phyloP scores from a whole-genome alignment of 2,329 filamentous ascomycete genomes.

The Daldinia eschscholtzii region DNA sequence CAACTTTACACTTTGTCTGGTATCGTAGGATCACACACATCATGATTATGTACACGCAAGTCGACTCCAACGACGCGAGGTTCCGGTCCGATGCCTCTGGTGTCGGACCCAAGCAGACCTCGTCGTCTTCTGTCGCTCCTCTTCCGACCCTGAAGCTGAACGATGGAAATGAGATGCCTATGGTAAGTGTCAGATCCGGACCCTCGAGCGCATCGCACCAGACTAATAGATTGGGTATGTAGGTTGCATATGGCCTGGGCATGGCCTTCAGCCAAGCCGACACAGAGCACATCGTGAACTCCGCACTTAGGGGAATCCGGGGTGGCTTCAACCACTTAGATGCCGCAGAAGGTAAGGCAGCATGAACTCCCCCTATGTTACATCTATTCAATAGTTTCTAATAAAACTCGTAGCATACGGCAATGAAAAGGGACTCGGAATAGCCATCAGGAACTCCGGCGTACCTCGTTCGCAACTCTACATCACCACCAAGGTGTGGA shows the following conservation, averaged over 20 bases:
- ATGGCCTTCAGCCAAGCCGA: conserved; percentile 74
- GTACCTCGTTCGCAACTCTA: conserved; percentile 76
- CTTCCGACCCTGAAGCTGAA: conserved; percentile 75
- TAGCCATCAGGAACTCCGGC: conserved; percentile 75
- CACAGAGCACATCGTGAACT: conserved; percentile 65
- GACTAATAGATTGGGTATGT: conserved; percentile 21
- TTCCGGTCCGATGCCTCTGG: conserved; percentile 58
- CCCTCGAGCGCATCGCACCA: background rate
- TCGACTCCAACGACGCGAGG: conserved; percentile 59
- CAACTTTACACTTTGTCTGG: conserved; percentile 22
- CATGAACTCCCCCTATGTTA: background rate
- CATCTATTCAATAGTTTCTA: conserved; percentile 14
- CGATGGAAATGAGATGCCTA: conserved; percentile 78
- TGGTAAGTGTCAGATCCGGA: conserved; percentile 60
- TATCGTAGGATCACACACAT: background rate
- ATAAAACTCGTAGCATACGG: conserved; percentile 62
- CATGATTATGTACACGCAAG: conserved; percentile 40
- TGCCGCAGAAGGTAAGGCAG: conserved; percentile 73
- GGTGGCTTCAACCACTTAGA: conserved; percentile 81
- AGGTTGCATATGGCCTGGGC: conserved; percentile 80
- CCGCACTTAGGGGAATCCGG: conserved; percentile 72
- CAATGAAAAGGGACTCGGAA: conserved; percentile 77
- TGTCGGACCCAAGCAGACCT: conserved; percentile 57
- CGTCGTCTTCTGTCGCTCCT: conserved; percentile 53
- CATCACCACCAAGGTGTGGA: conserved; percentile 71